Evolutionary conservation across 2,329 filamentous ascomycete species (phyloP).

Genomic region (Trichophaea hybrida): DNA sequence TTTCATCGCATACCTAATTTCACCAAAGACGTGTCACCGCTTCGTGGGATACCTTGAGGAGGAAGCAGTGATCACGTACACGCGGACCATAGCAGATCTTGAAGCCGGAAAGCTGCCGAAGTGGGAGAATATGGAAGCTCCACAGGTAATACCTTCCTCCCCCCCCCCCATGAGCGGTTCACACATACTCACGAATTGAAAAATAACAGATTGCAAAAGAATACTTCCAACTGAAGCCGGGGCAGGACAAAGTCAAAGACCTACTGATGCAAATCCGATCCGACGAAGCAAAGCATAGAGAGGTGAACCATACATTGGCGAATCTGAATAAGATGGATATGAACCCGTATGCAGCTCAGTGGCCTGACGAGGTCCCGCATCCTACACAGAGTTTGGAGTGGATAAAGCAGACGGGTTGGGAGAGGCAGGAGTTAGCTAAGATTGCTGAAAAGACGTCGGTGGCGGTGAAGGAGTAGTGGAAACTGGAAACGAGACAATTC

Average conservation of each 20-base stretch:
- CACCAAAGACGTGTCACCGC: conserved; percentile 75
- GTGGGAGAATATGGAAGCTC: conserved; percentile 66
- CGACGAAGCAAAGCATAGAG: conserved; percentile 79
- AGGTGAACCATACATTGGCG: conserved; percentile 88
- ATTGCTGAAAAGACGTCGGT: not conserved
- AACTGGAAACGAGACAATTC: not conserved
- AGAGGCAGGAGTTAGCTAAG: conserved; percentile 53
- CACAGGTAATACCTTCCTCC: conserved; percentile 33
- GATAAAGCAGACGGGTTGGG: conserved; percentile 60
- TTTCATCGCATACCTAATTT: conserved; percentile 77
- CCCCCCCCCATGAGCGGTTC: no score
- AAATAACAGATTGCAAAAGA: conserved; percentile 55
- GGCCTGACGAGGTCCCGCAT: conserved; percentile 22
- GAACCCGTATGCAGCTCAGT: conserved; percentile 68
- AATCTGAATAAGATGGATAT: conserved; percentile 80
- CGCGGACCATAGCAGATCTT: conserved; percentile 71
- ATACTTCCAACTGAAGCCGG: conserved; percentile 86
- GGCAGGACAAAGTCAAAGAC: conserved; percentile 64
- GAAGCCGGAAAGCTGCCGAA: conserved; percentile 69
- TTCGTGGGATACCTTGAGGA: conserved; percentile 97
- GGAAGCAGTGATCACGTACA: conserved; percentile 92
- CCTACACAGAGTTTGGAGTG: conserved; percentile 53
- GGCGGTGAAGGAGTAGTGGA: not conserved
- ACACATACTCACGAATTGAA: no score
- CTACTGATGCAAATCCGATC: conserved; percentile 76